phyloP scores from a whole-genome alignment of 495 filamentous ascomycete species.

The Eremomyces bilateralis region DNA sequence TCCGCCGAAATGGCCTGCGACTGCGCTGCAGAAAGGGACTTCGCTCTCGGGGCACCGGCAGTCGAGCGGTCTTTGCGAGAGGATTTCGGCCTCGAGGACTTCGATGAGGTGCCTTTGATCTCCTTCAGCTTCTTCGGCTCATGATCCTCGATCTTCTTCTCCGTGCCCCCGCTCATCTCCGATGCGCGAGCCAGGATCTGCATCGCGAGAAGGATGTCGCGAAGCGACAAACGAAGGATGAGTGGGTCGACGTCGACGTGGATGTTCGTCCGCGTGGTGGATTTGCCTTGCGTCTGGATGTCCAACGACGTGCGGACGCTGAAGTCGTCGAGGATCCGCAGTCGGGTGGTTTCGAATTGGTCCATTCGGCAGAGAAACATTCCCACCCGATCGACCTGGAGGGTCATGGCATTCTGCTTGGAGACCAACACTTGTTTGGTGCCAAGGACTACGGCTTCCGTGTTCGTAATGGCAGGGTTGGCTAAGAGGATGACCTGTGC shows the following conservation, averaged over 20 bases:
- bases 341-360: slow-evolving; percentile 62
- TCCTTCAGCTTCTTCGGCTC: slow-evolving; percentile 45
- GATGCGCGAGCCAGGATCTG: slow-evolving; percentile 88
- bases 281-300: slow-evolving; percentile 41
- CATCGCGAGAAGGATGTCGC: slow-evolving; percentile 82
- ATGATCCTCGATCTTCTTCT: slow-evolving; percentile 25
- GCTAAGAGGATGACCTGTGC: slow-evolving; percentile 91
- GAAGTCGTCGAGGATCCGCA: slow-evolving; percentile 90
- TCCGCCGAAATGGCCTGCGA: not conserved
- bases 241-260: slow-evolving; percentile 76
- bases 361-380: slow-evolving; percentile 99
- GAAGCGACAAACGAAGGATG: slow-evolving; percentile 75
- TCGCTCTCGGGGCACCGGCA: not conserved
- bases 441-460: slow-evolving; percentile 86
- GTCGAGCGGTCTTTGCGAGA: not conserved
- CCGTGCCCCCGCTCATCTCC: slow-evolving; percentile 42
- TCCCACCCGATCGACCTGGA: slow-evolving; percentile 79
- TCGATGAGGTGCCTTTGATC: slow-evolving; percentile 27
- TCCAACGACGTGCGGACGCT: slow-evolving; percentile 79
- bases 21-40: not conserved
- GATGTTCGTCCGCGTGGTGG: slow-evolving; percentile 51
- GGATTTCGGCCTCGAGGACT: slow-evolving; percentile 7
- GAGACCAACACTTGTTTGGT: slow-evolving; percentile 86
- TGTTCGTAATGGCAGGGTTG: slow-evolving; percentile 70
- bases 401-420: slow-evolving; percentile 78